Evolutionary conservation across 768 basidiomycete genomes (phyloP).

Genomic region (Mycena rosella): DNA sequence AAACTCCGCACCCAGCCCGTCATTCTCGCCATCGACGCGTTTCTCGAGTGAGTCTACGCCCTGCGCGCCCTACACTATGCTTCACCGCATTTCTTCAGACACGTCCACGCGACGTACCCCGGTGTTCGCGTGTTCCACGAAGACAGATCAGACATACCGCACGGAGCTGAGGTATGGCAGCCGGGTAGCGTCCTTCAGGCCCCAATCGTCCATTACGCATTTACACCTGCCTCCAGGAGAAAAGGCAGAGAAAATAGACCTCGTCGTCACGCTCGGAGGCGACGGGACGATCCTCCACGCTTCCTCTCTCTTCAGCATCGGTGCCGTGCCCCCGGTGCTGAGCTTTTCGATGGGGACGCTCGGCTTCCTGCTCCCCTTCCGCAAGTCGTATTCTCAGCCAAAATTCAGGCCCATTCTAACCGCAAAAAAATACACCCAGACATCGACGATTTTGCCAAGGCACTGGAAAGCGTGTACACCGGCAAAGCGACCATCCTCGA

Average conservation of each 20-base stretch:
- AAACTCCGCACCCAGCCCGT: conserved; percentile 85
- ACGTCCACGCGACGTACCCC: conserved; percentile 69
- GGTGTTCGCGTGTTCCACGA: conserved; percentile 76
- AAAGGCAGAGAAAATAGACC: conserved; percentile 75
- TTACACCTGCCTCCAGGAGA: conserved; percentile 49
- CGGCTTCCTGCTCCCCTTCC: conserved; percentile 94
- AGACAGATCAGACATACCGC: conserved; percentile 74
- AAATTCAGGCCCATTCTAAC: background rate
- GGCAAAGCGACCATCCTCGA: conserved; percentile 87
- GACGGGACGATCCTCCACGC: conserved; percentile 97
- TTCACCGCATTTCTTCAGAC: conserved; percentile 54
- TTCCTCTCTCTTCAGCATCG: conserved; percentile 89
- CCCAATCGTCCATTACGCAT: background rate
- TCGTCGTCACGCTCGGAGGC: conserved; percentile 93
- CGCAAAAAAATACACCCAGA: conserved; percentile 59
- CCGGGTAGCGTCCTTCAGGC: conserved; percentile 57
- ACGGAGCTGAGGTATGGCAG: conserved; percentile 74
- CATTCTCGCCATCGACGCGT: conserved; percentile 79
- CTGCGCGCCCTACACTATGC: conserved; percentile 9
- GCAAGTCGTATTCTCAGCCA: conserved; percentile 61
- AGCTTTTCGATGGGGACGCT: conserved; percentile 95
- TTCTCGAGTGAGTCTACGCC: conserved; percentile 68
- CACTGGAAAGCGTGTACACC: conserved; percentile 81
- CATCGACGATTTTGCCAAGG: conserved; percentile 87
- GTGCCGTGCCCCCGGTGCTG: conserved; percentile 92